Evolutionary conservation across 768 basidiomycete genomes (phyloP).

Genomic region (Psilocybe subaeruginosa): DNA sequence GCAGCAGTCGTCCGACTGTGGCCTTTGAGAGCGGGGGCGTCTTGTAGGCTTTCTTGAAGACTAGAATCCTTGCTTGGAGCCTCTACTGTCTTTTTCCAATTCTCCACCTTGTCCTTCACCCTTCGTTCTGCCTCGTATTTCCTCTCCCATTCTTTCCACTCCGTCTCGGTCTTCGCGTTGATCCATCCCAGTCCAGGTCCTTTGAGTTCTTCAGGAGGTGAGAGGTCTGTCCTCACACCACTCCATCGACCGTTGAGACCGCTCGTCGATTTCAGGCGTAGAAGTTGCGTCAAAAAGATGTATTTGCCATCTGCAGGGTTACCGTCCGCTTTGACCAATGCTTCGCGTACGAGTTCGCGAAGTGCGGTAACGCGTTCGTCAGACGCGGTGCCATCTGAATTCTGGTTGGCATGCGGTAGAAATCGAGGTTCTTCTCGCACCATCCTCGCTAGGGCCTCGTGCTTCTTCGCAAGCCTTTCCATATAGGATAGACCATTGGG

Average conservation of each 20-base stretch:
- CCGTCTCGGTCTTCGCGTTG: constrained; percentile 24
- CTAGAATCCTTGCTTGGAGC: constrained; percentile 5
- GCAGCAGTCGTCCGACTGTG: neutral
- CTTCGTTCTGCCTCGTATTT: constrained; percentile 16
- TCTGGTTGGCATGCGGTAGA: constrained; percentile 13
- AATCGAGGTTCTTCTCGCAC: constrained; percentile 31
- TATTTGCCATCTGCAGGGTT: constrained; percentile 27
- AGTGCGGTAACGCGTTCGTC: constrained; percentile 18
- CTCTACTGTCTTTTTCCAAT: constrained; percentile 23
- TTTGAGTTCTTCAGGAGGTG: constrained; percentile 10
- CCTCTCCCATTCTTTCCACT: constrained; percentile 29
- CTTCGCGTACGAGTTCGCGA: constrained; percentile 20
- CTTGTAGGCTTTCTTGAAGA: neutral
- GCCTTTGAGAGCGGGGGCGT: neutral
- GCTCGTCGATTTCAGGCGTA: constrained; percentile 22
- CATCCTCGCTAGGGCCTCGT: constrained; percentile 29
- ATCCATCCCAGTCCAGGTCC: constrained; percentile 17
- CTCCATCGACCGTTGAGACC: constrained; percentile 24
- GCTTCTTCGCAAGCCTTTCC: constrained; percentile 11
- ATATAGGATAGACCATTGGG: neutral
- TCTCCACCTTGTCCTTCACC: constrained; percentile 25
- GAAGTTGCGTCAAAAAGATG: constrained; percentile 17
- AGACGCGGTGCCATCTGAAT: constrained; percentile 11
- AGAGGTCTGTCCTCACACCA: constrained; percentile 19
- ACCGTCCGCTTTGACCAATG: constrained; percentile 20